These are phyloP conservation scores for Brassica carinata DNA, from an alignment of 345 rosid species.

Conservation along the genomic window DNA sequence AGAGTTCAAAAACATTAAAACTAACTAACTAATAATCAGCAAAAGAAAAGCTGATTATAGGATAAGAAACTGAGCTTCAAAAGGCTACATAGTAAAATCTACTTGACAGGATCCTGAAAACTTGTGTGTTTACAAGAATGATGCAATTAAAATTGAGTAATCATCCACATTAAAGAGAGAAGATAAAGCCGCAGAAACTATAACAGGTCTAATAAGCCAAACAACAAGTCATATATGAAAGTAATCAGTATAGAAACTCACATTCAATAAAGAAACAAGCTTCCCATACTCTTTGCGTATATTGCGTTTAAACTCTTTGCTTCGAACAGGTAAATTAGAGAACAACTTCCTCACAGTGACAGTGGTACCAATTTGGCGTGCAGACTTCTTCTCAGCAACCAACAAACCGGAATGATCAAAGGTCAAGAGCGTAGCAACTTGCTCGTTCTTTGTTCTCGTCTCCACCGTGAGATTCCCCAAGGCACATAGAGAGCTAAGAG, in stretches of 20 bases:
- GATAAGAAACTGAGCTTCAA: background rate
- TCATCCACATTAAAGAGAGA: no score
- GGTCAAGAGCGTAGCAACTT: conserved; percentile 77
- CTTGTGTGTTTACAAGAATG: no score
- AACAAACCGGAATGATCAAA: conserved; percentile 83
- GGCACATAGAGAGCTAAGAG: conserved; percentile 87
- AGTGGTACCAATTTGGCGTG: conserved; percentile 90
- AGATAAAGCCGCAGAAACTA: no score
- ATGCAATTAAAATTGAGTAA: no score
- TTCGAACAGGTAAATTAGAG: conserved; percentile 87
- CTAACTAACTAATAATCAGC: background rate
- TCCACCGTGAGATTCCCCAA: conserved; percentile 82
- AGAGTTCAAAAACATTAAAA: no score
- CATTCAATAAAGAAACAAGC: conserved; percentile 80
- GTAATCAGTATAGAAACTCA: conserved; percentile 43
- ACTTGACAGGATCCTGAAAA: no score
- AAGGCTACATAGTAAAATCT: no score
- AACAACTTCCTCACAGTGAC: conserved; percentile 84
- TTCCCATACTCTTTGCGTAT: conserved; percentile 93
- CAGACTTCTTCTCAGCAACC: conserved; percentile 65
- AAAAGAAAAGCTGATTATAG: conserved; percentile 4
- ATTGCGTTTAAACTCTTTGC: conserved; percentile 91
- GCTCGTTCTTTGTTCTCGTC: conserved; percentile 71
- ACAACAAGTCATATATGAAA: background rate
- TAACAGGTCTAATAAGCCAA: background rate